A percentile compares a stretch with the other conserved stretches of the same genome.
phyloP scores from a whole-genome alignment of 768 basidiomycete genomes.

The Rhodosporidiobolus sp. region DNA sequence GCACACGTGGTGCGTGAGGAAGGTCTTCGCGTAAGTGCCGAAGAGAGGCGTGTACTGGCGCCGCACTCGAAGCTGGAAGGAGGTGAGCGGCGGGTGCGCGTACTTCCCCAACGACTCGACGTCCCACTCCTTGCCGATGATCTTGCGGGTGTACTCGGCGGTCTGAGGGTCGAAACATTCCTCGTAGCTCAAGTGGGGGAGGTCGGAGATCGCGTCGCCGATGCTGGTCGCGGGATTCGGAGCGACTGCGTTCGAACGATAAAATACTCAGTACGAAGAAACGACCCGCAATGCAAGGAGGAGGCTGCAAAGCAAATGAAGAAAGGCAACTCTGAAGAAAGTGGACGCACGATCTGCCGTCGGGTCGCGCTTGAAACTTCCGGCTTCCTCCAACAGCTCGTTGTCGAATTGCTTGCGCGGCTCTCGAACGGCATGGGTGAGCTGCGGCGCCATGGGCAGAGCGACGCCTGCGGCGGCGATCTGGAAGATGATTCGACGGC shows the following conservation, averaged over 20 bases:
- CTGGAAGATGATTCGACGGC: constrained; percentile 11
- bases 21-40: no score
- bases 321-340: background rate
- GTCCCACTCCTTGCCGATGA: background rate
- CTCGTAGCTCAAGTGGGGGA: background rate
- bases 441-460: background rate
- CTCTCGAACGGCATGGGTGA: background rate
- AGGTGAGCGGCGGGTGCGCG: background rate
- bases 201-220: background rate
- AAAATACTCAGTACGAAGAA: no score
- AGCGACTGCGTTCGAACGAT: no score
- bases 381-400: background rate
- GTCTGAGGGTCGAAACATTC: background rate
- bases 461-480: background rate
- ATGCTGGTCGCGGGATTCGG: constrained; percentile 1
- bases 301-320: background rate
- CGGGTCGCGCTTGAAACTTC: background rate
- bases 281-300: background rate
- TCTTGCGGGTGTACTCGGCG: background rate
- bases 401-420: background rate
- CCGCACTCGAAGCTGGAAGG: background rate
- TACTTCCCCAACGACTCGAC: background rate
- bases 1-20: constrained; percentile 13
- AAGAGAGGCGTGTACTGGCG: no score
- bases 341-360: background rate